Evolutionary conservation across 805 yeast genomes (phyloP), one percentile per base, ranked within the genome.

Genomic region (Metschnikowia matae): DNA sequence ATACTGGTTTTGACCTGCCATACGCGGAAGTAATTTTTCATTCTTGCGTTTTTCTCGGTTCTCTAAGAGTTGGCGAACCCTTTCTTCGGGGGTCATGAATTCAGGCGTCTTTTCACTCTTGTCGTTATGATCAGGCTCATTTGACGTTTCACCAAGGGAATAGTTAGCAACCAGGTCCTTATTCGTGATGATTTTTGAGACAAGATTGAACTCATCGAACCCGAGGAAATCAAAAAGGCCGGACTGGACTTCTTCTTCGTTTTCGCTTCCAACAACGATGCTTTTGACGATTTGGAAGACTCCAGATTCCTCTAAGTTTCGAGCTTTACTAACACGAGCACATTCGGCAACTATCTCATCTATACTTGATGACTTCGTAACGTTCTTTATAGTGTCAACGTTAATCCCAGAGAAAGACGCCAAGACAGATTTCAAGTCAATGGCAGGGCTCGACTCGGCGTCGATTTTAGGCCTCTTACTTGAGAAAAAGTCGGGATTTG

Each of bases 141-240:
- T n/a, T 2, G 29, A 11, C 6, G 38, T 17, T 23, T 23, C 43
- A 17, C 26, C 14, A 3, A 13, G 3, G 21, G 39, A 33, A 5
- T 29, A 14, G 46, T 51, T 21, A 56, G 51, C 51, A 48, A 15
- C 34, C 20, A 31, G 44, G 41, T 46, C 48, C 15, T 74, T 78
- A 46, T 79, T 67, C 46, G 77, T 78, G 3, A 89, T 64, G 11
- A 89, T 67, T 41, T 74, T 78, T 1, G 89, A 77, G 8, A 91
- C 87, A 45, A 91, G 67, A 48, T 89, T 97, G 53, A 94, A 78
- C 62, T 89, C 87, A 23, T 89, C 96, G 58, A 83, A 86, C 0
- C 99, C 99, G 1, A 94, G 65, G 6, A 88, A 73, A 63, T 90
- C 97, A 52, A 89, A 82, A 39, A 94, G 68, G 6, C 80, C 70